Base-by-base conservation (phyloP, 176 grass and related monocot species). In the Rhipidocladum racemiflorum region DNA sequence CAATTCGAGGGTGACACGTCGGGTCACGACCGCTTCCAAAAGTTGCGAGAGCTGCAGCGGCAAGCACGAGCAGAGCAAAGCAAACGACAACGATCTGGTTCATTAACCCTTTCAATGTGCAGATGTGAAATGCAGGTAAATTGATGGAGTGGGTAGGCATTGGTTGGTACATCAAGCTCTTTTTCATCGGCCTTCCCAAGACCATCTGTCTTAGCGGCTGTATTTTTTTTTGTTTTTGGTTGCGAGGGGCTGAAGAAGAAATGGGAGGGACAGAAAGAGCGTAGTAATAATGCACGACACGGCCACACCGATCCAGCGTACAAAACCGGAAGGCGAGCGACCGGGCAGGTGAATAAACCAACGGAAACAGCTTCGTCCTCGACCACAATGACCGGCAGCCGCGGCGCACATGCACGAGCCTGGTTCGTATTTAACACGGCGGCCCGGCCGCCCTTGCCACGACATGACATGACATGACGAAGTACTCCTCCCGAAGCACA, bases 1-100 rank as follows among this genome's bases (percentile, higher is more conserved):
- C 74, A 85, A 79, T 43, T 51, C 36, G 66, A 43, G 9, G 38
- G n/a, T 27, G 72, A 9, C 48, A 27, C 34, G 72, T 32, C 74
- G 25, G 61, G 49, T 23, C 6, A 38, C 32, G 55, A 5, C 61
- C 10, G 76, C 17, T 13, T 16, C 18, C 50, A 21, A 53, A 53
- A 53, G 50, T 8, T 23, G 77, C 51, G 21, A 29, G 61, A 2
- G 65, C 53, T 13, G 49, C 61, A 17, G 48, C 36, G 67, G 56
- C 34, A 14, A n/a, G 5, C 75, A 13, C 59, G 16, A 61, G 27
- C 48, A 50, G 40, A 61, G 53, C 66, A 43, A 4, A 0, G 44
- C 68, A 56, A 16, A 38, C 34, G 23, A 48, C 40, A 70, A 35
- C 30, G 25, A 29, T 72, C 32, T 79, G 43, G 9, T 46, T 56